Base-by-base conservation (phyloP, 2,329 filamentous ascomycete species). In the Botrytis sinoallii region DNA sequence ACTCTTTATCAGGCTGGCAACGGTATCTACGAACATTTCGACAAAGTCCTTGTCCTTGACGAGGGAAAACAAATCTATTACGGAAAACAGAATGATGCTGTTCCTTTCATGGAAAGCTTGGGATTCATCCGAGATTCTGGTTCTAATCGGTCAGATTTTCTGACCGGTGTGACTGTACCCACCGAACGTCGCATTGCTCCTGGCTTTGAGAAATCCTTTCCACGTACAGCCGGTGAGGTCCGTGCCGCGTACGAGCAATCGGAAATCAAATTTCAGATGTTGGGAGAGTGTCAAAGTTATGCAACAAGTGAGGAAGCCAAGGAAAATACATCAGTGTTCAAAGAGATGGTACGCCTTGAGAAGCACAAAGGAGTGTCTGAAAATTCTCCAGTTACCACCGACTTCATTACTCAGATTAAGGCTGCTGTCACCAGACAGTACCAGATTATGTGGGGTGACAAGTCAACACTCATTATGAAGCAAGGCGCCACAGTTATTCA, bases 1-100 rank as follows among this genome's bases (percentile, higher is more conserved):
- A 91, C 89, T 0, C 84, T 92, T 0, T 93, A 93, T 79, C 91
- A 92, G 79, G 90, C 91, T 5, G 89, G 89, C 8, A 91, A 93
- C 72, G 89, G 87, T 38, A 92, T 93, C 74, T 92, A 91, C 79
- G 84, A 91, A 40, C 84, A 90, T 0, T 92, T 92, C 79, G 90
- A 93, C 80, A 93, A 92, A 78, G 90, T 92, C 0, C 84, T 92
- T 0, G 86, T 92, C 10, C 84, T 93, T 4, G 90, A 92, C 65
- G 86, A 89, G 73, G 91, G 90, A 65, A 88, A 89, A 75, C 81
- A 92, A 76, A 85, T 92, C 64, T 93, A 86, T 82, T 92, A 91
- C 75, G 91, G 91, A 0, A 86, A 89, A 0, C 83, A 85, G 76
- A 81, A 84, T 10, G 84, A 90, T 74, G 91, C 91, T 0, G 82